These are phyloP conservation scores for Aurantiochytrium sp. DNA, from an alignment of 108 stramenopile genomes.

Conservation along the genomic window DNA sequence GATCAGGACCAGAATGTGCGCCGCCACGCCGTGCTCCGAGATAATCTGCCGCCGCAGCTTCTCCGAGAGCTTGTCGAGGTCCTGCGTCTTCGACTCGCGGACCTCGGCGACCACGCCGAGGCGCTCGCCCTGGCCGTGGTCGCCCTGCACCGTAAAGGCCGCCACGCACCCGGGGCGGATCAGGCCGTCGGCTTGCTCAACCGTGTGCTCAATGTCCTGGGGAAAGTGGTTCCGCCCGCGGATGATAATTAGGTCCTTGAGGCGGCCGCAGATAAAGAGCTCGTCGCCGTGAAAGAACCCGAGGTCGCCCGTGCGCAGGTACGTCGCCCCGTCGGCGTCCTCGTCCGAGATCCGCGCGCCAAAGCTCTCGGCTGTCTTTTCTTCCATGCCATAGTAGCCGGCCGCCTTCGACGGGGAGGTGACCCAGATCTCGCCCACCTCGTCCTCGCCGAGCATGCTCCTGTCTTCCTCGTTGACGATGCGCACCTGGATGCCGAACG, in stretches of 20 bases:
- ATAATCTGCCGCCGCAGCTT: slow-evolving; percentile 27
- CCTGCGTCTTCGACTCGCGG: slow-evolving; percentile 46
- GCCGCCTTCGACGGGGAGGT: slow-evolving; percentile 73
- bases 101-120: slow-evolving; percentile 71
- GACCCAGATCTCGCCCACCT: slow-evolving; percentile 92
- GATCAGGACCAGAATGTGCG: slow-evolving; percentile 72
- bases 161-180: slow-evolving; percentile 93
- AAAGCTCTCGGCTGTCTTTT: slow-evolving; percentile 42
- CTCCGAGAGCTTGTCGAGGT: background rate
- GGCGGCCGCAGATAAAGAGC: slow-evolving; percentile 84
- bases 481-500: slow-evolving; percentile 10
- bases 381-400: slow-evolving; percentile 63
- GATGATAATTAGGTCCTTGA: slow-evolving; percentile 97
- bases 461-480: slow-evolving; percentile 51
- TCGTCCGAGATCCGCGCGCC: slow-evolving; percentile 28
- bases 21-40: slow-evolving; percentile 51
- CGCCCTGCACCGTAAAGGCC: slow-evolving; percentile 61
- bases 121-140: slow-evolving; percentile 46
- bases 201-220: slow-evolving; percentile 92
- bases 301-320: slow-evolving; percentile 89
- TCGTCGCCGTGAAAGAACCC: slow-evolving; percentile 88
- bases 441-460: slow-evolving; percentile 48
- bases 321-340: slow-evolving; percentile 44
- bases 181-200: slow-evolving; percentile 55
- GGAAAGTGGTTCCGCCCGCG: slow-evolving; percentile 97